Evolutionary conservation across 1,284 basidiomycete species (phyloP), one percentile per base, ranked within the genome.

Genomic region (Cystobasidium slooffiae): DNA sequence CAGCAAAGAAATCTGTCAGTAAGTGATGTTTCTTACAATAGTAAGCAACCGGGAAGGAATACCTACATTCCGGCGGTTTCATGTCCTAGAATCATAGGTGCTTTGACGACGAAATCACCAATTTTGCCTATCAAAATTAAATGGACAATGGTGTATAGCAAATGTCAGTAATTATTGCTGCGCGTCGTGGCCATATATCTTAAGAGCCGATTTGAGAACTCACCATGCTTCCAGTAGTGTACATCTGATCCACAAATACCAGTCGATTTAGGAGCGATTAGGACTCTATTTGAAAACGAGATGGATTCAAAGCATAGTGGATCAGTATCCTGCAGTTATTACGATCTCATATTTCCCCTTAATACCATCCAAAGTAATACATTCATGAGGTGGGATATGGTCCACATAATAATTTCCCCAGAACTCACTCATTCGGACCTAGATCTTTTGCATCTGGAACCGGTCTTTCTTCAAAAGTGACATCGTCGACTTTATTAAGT

Each of bases 251-350:
- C 69, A 37, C 93, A 95, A 76, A 95, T 93, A 72, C 92, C 92
- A 24, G 93, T 94, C 84, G 96, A 94, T 84, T 94, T 94, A 63
- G 97, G 90, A 80, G 92, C 88, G 61, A 98, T 88, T 43, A 97
- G 88, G 56, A 95, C 93, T 79, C 78, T 79, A 64, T 37, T 22
- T 37, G 55, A 3, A n/a, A n/a, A n/a, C n/a, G n/a, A n/a, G n/a
- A n/a, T n/a, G n/a, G n/a, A n/a, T n/a, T n/a, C n/a, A n/a, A n/a
- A n/a, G n/a, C n/a, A n/a, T n/a, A n/a, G n/a, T n/a, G n/a, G n/a
- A n/a, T n/a, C n/a, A n/a, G n/a, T n/a, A n/a, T n/a, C n/a, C n/a
- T n/a, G n/a, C n/a, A n/a, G n/a, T n/a, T n/a, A n/a, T n/a, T n/a
- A n/a, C n/a, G n/a, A n/a, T n/a, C n/a, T n/a, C n/a, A n/a, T n/a